Evolutionary conservation across 192 early-diverging fungal genomes (phyloP).

Genomic region (Dissophora globulifera): DNA sequence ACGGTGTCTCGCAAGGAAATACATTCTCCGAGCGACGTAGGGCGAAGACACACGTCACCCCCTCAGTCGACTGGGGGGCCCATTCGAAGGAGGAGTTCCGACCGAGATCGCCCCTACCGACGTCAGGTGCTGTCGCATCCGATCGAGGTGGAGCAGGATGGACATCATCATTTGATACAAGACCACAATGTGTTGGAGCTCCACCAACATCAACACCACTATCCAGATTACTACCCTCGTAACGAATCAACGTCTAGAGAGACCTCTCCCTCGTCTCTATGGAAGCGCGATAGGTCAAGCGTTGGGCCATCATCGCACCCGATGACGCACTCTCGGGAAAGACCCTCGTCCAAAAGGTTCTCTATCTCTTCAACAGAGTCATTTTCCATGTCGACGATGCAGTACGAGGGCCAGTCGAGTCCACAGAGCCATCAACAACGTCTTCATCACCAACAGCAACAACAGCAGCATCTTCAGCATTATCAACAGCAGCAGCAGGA

Average conservation of each 20-base stretch:
- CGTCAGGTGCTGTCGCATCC: background rate
- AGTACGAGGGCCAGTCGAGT: background rate
- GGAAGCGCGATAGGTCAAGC: constrained; percentile 1
- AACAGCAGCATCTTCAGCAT: background rate
- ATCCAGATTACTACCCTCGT: background rate
- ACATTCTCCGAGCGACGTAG: background rate
- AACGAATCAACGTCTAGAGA: constrained; percentile 6
- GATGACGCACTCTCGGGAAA: background rate
- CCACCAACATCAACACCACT: too few relatives aligned
- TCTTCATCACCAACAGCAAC: background rate
- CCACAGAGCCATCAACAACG: background rate
- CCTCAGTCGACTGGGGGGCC: background rate
- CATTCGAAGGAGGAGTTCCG: background rate
- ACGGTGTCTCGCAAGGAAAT: background rate
- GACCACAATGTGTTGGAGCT: background rate
- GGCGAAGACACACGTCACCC: background rate
- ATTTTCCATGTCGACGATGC: background rate
- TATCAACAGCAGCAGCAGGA: background rate
- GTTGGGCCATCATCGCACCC: background rate
- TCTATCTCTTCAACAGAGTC: constrained; percentile 18
- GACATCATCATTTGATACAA: background rate
- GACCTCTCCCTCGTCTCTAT: constrained; percentile 6
- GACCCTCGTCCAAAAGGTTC: background rate
- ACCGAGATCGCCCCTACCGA: constrained; percentile 6
- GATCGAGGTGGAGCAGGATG: background rate